Conservation (phyloP, 2,329 filamentous ascomycete genomes). For the Paracorniculantispora psalliotae region DNA sequence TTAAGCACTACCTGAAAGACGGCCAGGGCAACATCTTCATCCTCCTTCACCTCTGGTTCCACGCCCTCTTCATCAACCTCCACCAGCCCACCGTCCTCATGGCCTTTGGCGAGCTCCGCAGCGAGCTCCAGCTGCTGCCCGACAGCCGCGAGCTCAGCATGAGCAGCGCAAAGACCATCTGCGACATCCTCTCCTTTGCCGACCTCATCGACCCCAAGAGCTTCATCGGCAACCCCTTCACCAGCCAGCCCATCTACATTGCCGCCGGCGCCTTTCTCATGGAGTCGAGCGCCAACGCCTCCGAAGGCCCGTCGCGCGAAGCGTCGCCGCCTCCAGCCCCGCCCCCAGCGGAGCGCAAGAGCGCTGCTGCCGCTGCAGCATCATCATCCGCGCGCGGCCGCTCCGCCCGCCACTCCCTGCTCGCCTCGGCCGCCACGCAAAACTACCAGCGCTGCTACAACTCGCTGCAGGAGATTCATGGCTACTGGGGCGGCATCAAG, state of each 20-base stretch:
- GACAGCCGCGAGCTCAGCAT: conserved; percentile 79
- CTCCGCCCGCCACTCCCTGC: conserved; percentile 63
- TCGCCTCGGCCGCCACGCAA: conserved; percentile 76
- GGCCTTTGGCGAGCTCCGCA: conserved; percentile 57
- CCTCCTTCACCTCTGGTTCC: conserved; percentile 83
- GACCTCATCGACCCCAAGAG: conserved; percentile 82
- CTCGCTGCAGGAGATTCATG: conserved; percentile 72
- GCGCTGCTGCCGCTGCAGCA: no score
- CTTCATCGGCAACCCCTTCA: conserved; percentile 83
- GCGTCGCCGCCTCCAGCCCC: conserved; percentile 42
- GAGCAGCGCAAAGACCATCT: conserved; percentile 88
- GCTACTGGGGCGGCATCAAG: conserved; percentile 80
- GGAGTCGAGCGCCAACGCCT: conserved; percentile 69
- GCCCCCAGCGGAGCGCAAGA: conserved; percentile 15
- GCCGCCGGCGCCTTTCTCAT: conserved; percentile 84
- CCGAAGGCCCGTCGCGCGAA: conserved; percentile 54
- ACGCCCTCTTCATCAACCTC: conserved; percentile 77
- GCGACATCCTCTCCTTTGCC: conserved; percentile 81
- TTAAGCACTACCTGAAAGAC: conserved; percentile 74
- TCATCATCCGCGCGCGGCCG: conserved; percentile 33
- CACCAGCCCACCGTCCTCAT: conserved; percentile 80
- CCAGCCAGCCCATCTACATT: conserved; percentile 86
- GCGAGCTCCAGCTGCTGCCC: conserved; percentile 66
- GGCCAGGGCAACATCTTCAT: conserved; percentile 85
- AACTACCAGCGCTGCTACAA: conserved; percentile 87